phyloP scores from a whole-genome alignment of 768 basidiomycete species.

The Paxillus ammoniavirescens region DNA sequence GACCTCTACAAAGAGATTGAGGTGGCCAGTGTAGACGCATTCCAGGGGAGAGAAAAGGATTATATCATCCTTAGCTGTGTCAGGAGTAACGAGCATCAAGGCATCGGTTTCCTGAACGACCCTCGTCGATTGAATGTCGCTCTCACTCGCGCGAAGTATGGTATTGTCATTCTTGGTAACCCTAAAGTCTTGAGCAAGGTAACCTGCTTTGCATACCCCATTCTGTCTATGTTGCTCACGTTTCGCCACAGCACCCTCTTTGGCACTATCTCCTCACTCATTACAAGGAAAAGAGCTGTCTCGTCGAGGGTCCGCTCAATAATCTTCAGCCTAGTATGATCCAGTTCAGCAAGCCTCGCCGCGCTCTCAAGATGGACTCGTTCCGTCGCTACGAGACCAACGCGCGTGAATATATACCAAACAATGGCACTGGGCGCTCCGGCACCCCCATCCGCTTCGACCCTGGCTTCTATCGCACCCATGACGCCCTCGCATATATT shows the following conservation, averaged over 20 bases:
- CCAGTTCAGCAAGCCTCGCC: constrained; percentile 96
- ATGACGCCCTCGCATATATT: constrained; percentile 91
- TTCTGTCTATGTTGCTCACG: constrained; percentile 11
- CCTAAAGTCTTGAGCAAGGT: constrained; percentile 99
- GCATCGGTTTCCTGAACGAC: constrained; percentile 98
- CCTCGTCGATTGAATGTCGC: constrained; percentile 96
- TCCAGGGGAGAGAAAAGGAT: constrained; percentile 99
- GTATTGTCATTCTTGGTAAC: constrained; percentile 99
- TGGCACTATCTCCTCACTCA: constrained; percentile 99
- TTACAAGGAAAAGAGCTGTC: constrained; percentile 92
- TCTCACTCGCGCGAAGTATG: constrained; percentile 95
- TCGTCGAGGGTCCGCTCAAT: constrained; percentile 95
- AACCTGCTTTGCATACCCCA: constrained; percentile 17
- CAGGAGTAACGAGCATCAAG: constrained; percentile 98
- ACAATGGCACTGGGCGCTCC: constrained; percentile 50
- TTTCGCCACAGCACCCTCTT: constrained; percentile 74
- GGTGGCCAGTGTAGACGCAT: constrained; percentile 97
- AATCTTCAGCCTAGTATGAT: constrained; percentile 99
- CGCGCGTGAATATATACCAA: constrained; percentile 72
- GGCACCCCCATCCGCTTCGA: constrained; percentile 96
- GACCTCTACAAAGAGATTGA: constrained; percentile 99
- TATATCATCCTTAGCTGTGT: constrained; percentile 99
- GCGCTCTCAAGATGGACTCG: constrained; percentile 89
- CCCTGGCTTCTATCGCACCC: constrained; percentile 91
- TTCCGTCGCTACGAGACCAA: constrained; percentile 92